Percentiles rank a stretch among this genome's conserved stretches.
Conservation (phyloP, 257 asterid species). For the Nicotiana tomentosiformis region DNA sequence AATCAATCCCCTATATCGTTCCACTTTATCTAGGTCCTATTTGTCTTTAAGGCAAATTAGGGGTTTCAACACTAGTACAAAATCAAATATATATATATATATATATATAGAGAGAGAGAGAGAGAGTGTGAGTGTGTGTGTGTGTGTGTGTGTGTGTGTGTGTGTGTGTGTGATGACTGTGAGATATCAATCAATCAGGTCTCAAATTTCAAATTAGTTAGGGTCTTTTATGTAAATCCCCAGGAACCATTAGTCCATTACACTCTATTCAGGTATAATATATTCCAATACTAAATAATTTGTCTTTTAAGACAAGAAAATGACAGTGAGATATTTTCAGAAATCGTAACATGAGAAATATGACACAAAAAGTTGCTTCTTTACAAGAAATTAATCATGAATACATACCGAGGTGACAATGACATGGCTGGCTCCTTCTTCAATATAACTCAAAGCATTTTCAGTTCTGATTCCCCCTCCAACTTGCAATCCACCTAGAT, state of each 20-base stretch:
- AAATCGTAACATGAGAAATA: not conserved
- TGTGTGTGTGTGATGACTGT: too few species aligned
- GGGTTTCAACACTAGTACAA: not conserved
- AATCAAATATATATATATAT: too few species aligned
- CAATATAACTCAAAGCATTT: constrained; percentile 73
- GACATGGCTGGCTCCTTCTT: constrained; percentile 97
- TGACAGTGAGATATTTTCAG: not conserved
- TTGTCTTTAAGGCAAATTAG: not conserved
- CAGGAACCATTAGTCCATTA: not conserved
- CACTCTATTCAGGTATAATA: not conserved
- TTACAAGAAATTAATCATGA: not conserved
- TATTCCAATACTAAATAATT: not conserved
- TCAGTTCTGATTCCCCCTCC: constrained; percentile 90
- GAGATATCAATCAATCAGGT: too few species aligned
- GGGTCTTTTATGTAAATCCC: not conserved
- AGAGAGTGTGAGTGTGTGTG: too few species aligned
- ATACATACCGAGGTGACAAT: constrained; percentile 88
- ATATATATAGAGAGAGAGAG: too few species aligned
- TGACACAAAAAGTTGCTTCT: not conserved
- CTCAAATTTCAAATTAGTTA: not conserved
- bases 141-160: too few species aligned
- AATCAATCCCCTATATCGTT: too few species aligned
- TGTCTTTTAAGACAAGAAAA: not conserved
- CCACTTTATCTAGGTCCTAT: not conserved
- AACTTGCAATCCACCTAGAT: constrained; percentile 94